A percentile compares a stretch with the other conserved stretches of the same genome.
phyloP scores from a whole-genome alignment of 345 rosid genomes.

The Melaleuca alternifolia region DNA sequence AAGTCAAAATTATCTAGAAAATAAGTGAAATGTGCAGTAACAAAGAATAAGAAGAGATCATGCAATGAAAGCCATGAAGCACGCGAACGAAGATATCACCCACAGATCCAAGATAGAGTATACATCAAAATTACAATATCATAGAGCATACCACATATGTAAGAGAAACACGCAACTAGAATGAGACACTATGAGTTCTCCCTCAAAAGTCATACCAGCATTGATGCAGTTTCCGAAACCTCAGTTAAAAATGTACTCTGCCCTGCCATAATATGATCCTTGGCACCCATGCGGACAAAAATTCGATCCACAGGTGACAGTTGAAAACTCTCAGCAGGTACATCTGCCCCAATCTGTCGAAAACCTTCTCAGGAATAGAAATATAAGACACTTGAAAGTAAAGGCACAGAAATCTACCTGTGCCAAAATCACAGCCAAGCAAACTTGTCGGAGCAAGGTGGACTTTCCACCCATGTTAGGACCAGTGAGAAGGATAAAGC shows the following conservation, averaged over 20 bases:
- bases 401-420: constrained; percentile 42
- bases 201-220: constrained; percentile 52
- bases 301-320: constrained; percentile 80
- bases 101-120: background rate
- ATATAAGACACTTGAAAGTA: background rate
- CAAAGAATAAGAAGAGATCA: background rate
- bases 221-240: constrained; percentile 90
- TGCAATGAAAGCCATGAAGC: background rate
- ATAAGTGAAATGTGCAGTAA: background rate
- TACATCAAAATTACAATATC: background rate
- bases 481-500: constrained; percentile 92
- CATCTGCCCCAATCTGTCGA: constrained; percentile 83
- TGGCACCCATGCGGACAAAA: constrained; percentile 96
- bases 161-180: background rate
- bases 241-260: constrained; percentile 96
- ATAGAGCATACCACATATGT: background rate
- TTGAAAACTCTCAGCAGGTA: constrained; percentile 81
- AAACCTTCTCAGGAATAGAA: background rate
- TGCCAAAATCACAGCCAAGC: constrained; percentile 84
- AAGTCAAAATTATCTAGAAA: background rate
- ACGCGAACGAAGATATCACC: background rate
- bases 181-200: background rate
- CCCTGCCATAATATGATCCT: constrained; percentile 90
- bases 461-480: constrained; percentile 99
- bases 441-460: constrained; percentile 96